Evolutionary conservation across 306 rosid genomes (phyloP), one percentile per base, ranked within the genome.

Genomic region (Hylodesmum podocarpum): DNA sequence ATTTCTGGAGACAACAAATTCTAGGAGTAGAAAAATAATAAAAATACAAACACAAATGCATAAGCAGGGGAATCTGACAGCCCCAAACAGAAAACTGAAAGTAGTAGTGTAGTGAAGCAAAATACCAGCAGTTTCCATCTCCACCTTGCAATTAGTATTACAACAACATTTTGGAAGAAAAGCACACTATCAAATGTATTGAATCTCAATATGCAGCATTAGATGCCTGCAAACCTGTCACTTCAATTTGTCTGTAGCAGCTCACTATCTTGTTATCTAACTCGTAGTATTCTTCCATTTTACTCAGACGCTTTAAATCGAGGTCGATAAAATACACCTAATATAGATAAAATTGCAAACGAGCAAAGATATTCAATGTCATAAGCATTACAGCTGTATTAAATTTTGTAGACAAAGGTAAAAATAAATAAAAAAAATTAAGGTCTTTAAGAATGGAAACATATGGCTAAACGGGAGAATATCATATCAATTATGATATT

Each of bases 321-420:
- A 96, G 90, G 81, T 96, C 99, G 68, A 96, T 91, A 79, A 92
- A 92, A 80, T 85, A 66, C 39, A 83, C 91, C 99, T 92, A 75
- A 27, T 59, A 82, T 55, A 76, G 46, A 68, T 62, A 63, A 88
- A 78, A 64, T 83, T 50, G 75, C 58, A 80, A 55, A 62, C 54
- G 15, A 37, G 39, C 46, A 70, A 78, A 78, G 87, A 54, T 31
- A 46, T 51, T 69, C 34, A 70, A 33, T 51, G 70, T 31, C 54
- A 78, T 43, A 57, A 75, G 44, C 63, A 70, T 39, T 73, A 36
- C 68, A 57, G n/a, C 24, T 29, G 64, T 5, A 33, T 49, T 70
- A 4, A 18, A 11, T 77, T 72, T 19, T 49, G 18, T 19, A 18
- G 75, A 41, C 55, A 41, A 70, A 77, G 33, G 65, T 25, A 5